Base-by-base conservation (phyloP, 2,329 filamentous ascomycete species). In the Rosellinia necatrix region DNA sequence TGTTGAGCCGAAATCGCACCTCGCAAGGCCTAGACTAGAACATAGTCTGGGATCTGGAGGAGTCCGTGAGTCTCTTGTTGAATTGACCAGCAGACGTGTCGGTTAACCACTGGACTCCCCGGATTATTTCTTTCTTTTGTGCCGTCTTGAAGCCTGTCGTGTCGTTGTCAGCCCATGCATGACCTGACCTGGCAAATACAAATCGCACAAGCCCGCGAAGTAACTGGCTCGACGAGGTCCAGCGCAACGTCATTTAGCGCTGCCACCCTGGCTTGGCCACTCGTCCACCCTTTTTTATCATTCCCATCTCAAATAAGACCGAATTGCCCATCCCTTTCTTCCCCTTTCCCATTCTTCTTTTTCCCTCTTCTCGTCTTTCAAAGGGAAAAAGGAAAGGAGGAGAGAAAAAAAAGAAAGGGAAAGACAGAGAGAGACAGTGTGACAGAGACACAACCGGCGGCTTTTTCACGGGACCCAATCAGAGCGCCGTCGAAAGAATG, bases 401-500 rank as follows among this genome's bases (percentile, higher is more conserved):
- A 29, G n/a, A 40, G 37, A 41, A 9, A 30, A 12, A 21, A 15
- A 17, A n/a, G 8, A 27, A 52, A 21, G 10, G n/a, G 30, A 4
- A 40, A 38, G 7, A 9, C 38, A 17, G 35, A 7, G 19, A 17
- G 24, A 43, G n/a, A 41, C 6, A 49, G 27, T 10, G n/a, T 19
- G 15, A 51, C 19, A 27, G 5, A 29, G 21, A 21, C 5, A 8
- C 24, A 1, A 38, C 10, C 27, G 29, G 10, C 15, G 19, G 42
- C 32, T 15, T 25, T 34, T 46, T 27, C n/a, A 27, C 32, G 9
- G 34, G 37, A 13, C 41, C 37, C 34, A 22, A 38, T 9, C 12
- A 17, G n/a, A 42, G 13, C 13, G 35, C 41, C 9, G 19, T 56
- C 48, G 42, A 34, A 60, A 71, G 46, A 53, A 92, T 92, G 89